phyloP scores from a whole-genome alignment of 1,139 yeast genomes.

The Geotrichum restrictum region DNA sequence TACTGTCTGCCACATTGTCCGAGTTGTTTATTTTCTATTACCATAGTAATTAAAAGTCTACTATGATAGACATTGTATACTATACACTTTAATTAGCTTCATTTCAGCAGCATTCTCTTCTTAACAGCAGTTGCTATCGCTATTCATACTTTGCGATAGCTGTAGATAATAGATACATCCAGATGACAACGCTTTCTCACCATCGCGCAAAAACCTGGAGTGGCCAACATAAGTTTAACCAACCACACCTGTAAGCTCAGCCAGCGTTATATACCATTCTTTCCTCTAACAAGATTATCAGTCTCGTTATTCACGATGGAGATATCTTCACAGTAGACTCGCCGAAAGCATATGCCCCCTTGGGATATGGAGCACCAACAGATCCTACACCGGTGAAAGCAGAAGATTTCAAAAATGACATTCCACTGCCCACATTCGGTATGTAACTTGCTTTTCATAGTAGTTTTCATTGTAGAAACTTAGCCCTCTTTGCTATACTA shows the following conservation, averaged over 20 bases:
- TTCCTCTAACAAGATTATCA: neutral
- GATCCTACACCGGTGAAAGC: conserved; percentile 28
- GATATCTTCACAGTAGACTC: conserved; percentile 31
- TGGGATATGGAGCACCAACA: conserved; percentile 30
- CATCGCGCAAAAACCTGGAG: conserved; percentile 3
- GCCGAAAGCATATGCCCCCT: conserved; percentile 35
- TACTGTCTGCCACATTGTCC: no score
- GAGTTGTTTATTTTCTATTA: no score
- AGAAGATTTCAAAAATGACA: conserved; percentile 30
- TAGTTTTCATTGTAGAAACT: no score
- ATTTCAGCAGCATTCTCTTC: neutral
- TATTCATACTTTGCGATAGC: no score
- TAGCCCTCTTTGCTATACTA: no score
- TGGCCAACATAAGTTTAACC: conserved; percentile 2
- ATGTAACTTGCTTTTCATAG: conserved; percentile 21
- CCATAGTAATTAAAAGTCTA: no score
- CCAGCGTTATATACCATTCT: no score
- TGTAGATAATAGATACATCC: no score
- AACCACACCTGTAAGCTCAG: neutral
- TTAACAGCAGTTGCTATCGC: no score
- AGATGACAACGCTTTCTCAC: neutral
- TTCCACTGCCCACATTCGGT: conserved; percentile 32
- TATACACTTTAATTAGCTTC: no score
- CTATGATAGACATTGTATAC: no score
- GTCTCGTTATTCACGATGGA: conserved; percentile 20